Evolutionary conservation across 371 early-diverging fungal species (phyloP).

Genomic region (Smittium culicis): DNA sequence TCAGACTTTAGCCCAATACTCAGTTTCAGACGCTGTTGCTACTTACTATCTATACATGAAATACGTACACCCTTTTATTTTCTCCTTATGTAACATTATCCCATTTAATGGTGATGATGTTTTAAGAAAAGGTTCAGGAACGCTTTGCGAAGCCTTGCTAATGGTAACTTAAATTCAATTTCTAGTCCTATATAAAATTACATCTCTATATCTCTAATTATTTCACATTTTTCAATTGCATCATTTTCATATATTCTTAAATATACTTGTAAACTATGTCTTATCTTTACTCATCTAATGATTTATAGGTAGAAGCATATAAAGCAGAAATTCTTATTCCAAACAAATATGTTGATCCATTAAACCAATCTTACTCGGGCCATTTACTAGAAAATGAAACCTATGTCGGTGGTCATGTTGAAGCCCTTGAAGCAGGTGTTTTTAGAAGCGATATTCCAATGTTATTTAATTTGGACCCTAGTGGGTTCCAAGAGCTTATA

Average conservation of each 20-base stretch:
- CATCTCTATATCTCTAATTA: slow-evolving; percentile 10
- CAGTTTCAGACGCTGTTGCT: slow-evolving; percentile 99
- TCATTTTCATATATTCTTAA: neutral
- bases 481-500: slow-evolving; percentile 65
- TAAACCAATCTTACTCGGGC: slow-evolving; percentile 71
- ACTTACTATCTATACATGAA: slow-evolving; percentile 99
- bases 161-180: slow-evolving; percentile 49
- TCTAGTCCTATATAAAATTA: slow-evolving; percentile 3
- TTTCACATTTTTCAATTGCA: slow-evolving; percentile 37
- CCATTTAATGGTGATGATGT: slow-evolving; percentile 96
- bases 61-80: slow-evolving; percentile 98
- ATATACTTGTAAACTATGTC: neutral
- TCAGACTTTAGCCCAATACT: slow-evolving; percentile 94
- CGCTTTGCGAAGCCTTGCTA: slow-evolving; percentile 94
- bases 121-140: slow-evolving; percentile 93
- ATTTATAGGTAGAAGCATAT: slow-evolving; percentile 51
- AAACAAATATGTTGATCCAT: slow-evolving; percentile 76
- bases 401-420: slow-evolving; percentile 99
- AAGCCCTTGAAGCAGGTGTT: slow-evolving; percentile 97
- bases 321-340: slow-evolving; percentile 89
- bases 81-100: slow-evolving; percentile 97
- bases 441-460: slow-evolving; percentile 93
- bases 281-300: neutral
- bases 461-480: slow-evolving; percentile 67
- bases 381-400: slow-evolving; percentile 90